Evolutionary conservation across 2,329 filamentous ascomycete species (phyloP), one percentile per base, ranked within the genome.

Genomic region (Onygena corvina): DNA sequence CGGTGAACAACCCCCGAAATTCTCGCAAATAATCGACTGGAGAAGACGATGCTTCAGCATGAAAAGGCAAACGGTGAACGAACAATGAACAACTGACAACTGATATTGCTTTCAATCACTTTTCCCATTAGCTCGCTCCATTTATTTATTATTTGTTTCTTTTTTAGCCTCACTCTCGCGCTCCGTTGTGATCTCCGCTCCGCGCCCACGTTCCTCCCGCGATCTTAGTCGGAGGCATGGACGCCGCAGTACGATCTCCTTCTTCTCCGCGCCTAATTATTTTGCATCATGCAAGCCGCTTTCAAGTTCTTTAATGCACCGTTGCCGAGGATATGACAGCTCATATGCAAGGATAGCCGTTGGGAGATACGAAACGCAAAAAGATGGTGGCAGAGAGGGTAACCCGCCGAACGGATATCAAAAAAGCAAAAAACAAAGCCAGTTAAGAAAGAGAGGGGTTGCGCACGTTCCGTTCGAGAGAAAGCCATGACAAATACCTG

Each of bases 201-300:
- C 36, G 20, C 20, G 36, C 36, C 36, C 36, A 42, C 36, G 36
- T 42, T 42, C 36, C 27, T 12, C 27, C 12, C 6, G 11, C 7
- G 18, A 27, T 27, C 21, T 42, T 42, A 23, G 27, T 23, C 25
- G 36, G 36, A 42, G 36, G 36, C 36, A 21, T 40, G 36, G 36
- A 42, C 36, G 36, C 36, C 36, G 36, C 36, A 42, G n/a, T 40
- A 18, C 36, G 36, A 42, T 42, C 36, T 42, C 36, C 36, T 40
- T 40, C 35, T 42, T 42, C 36, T 42, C 36, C 36, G 36, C 36
- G 36, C 36, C 36, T 42, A 7, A 42, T 25, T 42, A 25, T 42
- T 42, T 42, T 42, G 36, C 36, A 42, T 21, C 18, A 4, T 42
- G 36, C 36, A 42, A n/a, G 21, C 36, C 20, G 21, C 21, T 23